Base-by-base conservation (phyloP, 192 early-diverging fungal species). In the Rhizoclosmatium sp. region DNA sequence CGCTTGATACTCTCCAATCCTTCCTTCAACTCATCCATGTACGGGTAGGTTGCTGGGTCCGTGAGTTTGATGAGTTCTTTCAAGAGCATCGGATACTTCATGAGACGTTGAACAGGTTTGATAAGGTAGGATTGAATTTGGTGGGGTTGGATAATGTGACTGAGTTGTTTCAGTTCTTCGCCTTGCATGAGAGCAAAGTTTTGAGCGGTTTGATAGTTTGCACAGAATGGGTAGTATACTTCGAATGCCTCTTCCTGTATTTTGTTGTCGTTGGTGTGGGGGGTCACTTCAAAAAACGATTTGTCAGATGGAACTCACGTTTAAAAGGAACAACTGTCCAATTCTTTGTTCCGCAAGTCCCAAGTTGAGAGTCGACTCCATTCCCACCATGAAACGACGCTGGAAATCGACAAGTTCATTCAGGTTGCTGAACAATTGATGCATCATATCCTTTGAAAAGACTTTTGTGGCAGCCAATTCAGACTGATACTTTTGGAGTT, bases 21-120 rank as follows among this genome's bases (percentile, higher is more conserved):
- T 12, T 91, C 89, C 54, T 81, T 76, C 23, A 90, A 75, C 65
- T 90, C 89, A 21, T 87, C 79, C 66, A 83, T 78, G 75, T 81
- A 88, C 1, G 79, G 83, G 65, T 87, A 88, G 2, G 71, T 78
- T 21, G 59, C 71, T 14, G 47, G 47, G 40, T 83, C 79, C 23
- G 83, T 78, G 31, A 80, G 77, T 67, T 89, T 89, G 58, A 88
- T 71, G 39, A 89, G 80, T 65, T 89, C 81, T 80, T 86, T 51
- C 79, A 96, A 61, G 19, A 99, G 89, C 69, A 99, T 84, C 51
- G 97, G 97, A 85, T 99, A 99, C 87, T 97, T 97, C 88, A 97
- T 97, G 71, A 99, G 94, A 62, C 98, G 91, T 85, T 99, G 98
- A 5, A 99, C 91, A 2, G 98, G 98, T 77, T 98, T 97, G 86